Conservation (phyloP, 192 early-diverging fungal species). For the Linderina pennispora region DNA sequence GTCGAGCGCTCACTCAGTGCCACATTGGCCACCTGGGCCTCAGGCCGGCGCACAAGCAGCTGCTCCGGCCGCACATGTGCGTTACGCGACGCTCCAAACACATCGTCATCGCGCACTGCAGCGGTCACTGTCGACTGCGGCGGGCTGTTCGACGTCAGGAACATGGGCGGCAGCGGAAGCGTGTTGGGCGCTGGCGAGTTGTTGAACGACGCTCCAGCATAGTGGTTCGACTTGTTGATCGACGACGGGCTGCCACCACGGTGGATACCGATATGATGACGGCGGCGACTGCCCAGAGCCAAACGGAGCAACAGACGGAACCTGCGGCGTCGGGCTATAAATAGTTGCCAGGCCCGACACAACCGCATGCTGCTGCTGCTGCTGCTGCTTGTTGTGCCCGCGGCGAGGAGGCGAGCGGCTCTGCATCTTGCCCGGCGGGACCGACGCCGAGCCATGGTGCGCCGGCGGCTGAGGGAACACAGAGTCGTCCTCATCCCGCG, state of each 20-base stretch:
- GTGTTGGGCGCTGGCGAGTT: conserved; percentile 39
- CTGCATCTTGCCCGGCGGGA: conserved; percentile 2
- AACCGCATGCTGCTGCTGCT: conserved; percentile 1
- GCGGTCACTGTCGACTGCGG: not conserved
- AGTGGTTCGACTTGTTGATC: conserved; percentile 20
- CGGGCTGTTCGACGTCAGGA: conserved; percentile 17
- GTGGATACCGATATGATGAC: no score
- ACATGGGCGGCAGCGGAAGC: conserved; percentile 36
- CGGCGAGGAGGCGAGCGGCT: conserved; percentile 14
- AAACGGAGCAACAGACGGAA: not conserved
- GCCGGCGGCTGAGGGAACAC: not conserved
- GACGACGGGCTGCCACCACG: conserved; percentile 14
- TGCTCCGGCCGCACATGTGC: conserved; percentile 3
- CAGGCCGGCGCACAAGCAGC: conserved; percentile 6
- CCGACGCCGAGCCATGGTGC: not conserved
- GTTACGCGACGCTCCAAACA: conserved; percentile 8
- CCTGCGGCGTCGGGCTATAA: conserved; percentile 6
- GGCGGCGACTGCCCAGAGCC: no score
- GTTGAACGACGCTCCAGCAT: conserved; percentile 43
- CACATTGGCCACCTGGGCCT: conserved; percentile 1
- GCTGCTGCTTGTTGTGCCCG: not conserved
- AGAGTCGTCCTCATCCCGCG: not conserved
- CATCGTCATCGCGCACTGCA: conserved; percentile 27
- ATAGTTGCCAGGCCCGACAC: conserved; percentile 5
- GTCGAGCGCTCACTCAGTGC: conserved; percentile 29